phyloP scores from a whole-genome alignment of 2,329 filamentous ascomycete species.

The Ceratocystis ficicola region DNA sequence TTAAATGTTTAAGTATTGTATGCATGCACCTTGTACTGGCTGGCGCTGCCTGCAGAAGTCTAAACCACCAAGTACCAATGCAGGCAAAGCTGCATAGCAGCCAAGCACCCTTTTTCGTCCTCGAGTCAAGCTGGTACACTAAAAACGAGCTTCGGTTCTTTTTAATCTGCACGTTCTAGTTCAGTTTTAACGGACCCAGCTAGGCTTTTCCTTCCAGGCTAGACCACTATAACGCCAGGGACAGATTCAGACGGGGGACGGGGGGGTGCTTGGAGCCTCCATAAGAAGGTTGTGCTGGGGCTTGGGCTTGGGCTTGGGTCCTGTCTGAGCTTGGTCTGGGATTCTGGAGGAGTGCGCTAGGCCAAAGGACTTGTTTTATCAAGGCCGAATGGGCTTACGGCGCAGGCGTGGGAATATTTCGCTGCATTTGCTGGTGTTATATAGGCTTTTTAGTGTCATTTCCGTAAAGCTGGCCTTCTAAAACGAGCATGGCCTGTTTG shows the following conservation, averaged over 20 bases:
- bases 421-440: slow-evolving; percentile 10
- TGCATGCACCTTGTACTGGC: slow-evolving; percentile 12
- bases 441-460: slow-evolving; percentile 11
- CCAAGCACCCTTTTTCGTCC: not conserved
- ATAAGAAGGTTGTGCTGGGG: not conserved
- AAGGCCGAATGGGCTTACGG: slow-evolving; percentile 15
- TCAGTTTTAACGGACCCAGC: slow-evolving; percentile 3
- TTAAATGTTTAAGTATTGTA: slow-evolving; percentile 13
- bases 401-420: slow-evolving; percentile 14
- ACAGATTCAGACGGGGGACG: slow-evolving; percentile 3
- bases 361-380: slow-evolving; percentile 18
- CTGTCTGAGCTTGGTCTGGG: slow-evolving; percentile 19
- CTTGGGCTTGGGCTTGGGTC: slow-evolving; percentile 13
- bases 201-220: not conserved
- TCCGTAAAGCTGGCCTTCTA: slow-evolving; percentile 1
- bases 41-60: not conserved
- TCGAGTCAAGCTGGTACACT: not conserved
- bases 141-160: slow-evolving; percentile 6
- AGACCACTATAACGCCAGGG: slow-evolving; percentile 3
- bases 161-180: not conserved
- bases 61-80: slow-evolving; percentile 2
- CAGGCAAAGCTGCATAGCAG: slow-evolving; percentile 5
- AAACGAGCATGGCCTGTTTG: not conserved
- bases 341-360: slow-evolving; percentile 18
- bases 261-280: slow-evolving; percentile 5